phyloP scores from a whole-genome alignment of 2,329 filamentous ascomycete species.

The Fusarium stilboides region DNA sequence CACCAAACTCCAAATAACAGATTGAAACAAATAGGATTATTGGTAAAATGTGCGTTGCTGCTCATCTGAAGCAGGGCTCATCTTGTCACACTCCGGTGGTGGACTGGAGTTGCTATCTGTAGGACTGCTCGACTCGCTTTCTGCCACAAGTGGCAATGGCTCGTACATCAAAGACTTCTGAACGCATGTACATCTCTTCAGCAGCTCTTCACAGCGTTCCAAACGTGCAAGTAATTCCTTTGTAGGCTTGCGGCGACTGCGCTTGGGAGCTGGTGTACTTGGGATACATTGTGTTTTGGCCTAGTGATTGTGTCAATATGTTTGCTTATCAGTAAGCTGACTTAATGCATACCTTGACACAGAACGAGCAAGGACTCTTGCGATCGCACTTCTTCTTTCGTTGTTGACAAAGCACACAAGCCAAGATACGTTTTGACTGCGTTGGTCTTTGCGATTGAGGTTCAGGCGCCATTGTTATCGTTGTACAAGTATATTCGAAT shows the following conservation, averaged over 20 bases:
- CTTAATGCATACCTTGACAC: constrained; percentile 26
- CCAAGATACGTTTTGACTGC: constrained; percentile 27
- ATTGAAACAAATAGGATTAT: background rate
- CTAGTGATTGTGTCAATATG: constrained; percentile 1
- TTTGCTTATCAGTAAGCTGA: background rate
- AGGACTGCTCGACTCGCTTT: constrained; percentile 35
- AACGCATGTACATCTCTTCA: constrained; percentile 39
- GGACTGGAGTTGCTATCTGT: constrained; percentile 32
- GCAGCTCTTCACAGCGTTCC: constrained; percentile 35
- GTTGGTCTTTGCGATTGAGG: constrained; percentile 19
- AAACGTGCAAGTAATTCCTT: constrained; percentile 36
- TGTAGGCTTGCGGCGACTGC: constrained; percentile 36
- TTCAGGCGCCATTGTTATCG: constrained; percentile 25
- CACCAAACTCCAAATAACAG: constrained; percentile 7
- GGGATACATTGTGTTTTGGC: constrained; percentile 37
- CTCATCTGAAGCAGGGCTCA: background rate
- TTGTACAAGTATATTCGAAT: background rate
- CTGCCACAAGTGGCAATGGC: constrained; percentile 1
- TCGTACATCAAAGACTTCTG: constrained; percentile 36
- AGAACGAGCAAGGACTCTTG: constrained; percentile 41
- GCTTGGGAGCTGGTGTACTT: constrained; percentile 40
- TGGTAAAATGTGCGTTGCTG: background rate
- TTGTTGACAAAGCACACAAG: constrained; percentile 40
- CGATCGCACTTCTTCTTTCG: constrained; percentile 45
- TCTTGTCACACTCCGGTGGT: constrained; percentile 35